Base-by-base conservation (phyloP, 495 filamentous ascomycete genomes). In the Hypoxylon cercidicola region DNA sequence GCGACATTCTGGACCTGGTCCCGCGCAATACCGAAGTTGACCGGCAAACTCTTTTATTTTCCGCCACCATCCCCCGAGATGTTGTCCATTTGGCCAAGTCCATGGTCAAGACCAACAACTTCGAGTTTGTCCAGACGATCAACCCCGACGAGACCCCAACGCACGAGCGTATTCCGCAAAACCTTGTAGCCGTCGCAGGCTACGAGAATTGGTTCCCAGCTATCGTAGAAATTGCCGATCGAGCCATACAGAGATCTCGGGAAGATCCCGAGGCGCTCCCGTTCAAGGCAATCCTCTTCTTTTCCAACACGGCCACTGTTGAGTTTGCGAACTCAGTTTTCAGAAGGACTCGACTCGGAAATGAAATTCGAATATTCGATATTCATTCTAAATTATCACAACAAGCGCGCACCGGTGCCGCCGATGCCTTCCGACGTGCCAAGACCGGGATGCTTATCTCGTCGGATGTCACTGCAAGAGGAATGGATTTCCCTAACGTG, bases 401-500 rank as follows among this genome's bases (percentile, higher is more conserved):
- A 75, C 9, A 6, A 0, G 63, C 78, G 59, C 87, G 95, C 28
- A 92, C 91, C 0, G 66, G 67, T 8, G 84, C 82, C n/a, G 84
- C 95, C 0, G 82, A 92, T 0, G 55, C 28, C n/a, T 99, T 99
- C 85, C 85, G 88, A 18, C 68, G 58, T 4, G 78, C 85, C 9
- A 55, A 78, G 13, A 83, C 84, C 21, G 93, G 80, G 25, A 89
- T 99, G 53, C 84, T 99, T 21, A 85, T 98, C 74, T 93, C 93
- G 1, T 93, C 93, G 4, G 95, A 99, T 75, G 94, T 99, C 21
- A 95, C 94, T 1, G 92, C 95, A 12, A 88, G 95, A 72, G 95
- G 95, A 68, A 94, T 97, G 92, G 94, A 97, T 74, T 97, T 97
- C 79, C 93, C 94, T 53, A 88, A 93, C 64, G 94, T 97, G 51